Base-by-base conservation (phyloP, 2,329 filamentous ascomycete species). In the Zasmidium angulare region DNA sequence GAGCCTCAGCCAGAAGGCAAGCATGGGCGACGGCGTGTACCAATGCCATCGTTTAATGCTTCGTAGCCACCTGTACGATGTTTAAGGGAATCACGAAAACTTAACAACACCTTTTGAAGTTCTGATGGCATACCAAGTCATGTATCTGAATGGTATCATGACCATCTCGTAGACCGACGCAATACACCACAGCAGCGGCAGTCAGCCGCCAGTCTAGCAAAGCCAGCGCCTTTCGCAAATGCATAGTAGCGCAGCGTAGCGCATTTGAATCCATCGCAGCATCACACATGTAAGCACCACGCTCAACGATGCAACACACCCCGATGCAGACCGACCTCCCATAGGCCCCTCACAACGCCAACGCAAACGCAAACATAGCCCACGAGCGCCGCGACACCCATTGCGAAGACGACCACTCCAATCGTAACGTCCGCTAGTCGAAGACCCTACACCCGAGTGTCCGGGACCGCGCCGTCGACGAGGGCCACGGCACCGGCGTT, bases 401-500 rank as follows among this genome's bases (percentile, higher is more conserved):
- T 11, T 17, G 19, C 2, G 22, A 43, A 56, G 9, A 43, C 20
- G 11, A 46, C 6, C 11, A 43, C 36, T 7, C n/a, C 36, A 9
- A 43, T n/a, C n/a, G n/a, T 7, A 14, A 43, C 11, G 46, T 24
- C 29, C 20, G 54, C 58, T 49, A 17, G 4, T 7, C 6, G 14
- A 17, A 17, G 14, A 61, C 36, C 55, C 24, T 52, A 57, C 46
- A 40, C 6, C 31, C 55, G 55, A n/a, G 66, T 40, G 22, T 71
- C 69, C 24, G 68, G 64, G 12, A 69, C 58, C 2, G 60, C 48
- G 0, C 69, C 67, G 20, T 74, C 71, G 3, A 72, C 65, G 1
- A 71, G 62, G 1, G 70, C 69, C 1, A 69, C 66, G 17, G 69
- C 68, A 10, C 68, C 71, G 22, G 63, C 69, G 58, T 66, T 66